Percentiles rank a stretch among this genome's conserved stretches.
Conservation (phyloP, 306 rosid genomes). For the Begonia loranthoides region DNA sequence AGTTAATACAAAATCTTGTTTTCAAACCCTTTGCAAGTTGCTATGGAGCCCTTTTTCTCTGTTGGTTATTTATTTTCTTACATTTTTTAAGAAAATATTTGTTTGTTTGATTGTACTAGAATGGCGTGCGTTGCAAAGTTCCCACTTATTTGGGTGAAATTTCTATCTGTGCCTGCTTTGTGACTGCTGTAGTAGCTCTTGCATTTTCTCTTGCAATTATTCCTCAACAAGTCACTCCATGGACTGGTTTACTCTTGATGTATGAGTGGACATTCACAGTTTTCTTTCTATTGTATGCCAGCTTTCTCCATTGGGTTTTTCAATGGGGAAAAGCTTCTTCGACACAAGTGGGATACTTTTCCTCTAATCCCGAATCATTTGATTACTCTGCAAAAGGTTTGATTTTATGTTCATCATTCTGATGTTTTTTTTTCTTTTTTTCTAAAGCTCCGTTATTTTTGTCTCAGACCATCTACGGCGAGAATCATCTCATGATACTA, state of each 20-base stretch:
- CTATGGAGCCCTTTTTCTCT: no score
- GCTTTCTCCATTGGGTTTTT: constrained; percentile 56
- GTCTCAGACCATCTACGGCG: constrained; percentile 77
- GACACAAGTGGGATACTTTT: constrained; percentile 28
- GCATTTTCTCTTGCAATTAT: constrained; percentile 55
- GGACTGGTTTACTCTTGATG: constrained; percentile 97
- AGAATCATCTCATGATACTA: constrained; percentile 37
- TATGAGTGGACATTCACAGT: constrained; percentile 89
- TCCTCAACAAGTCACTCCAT: constrained; percentile 89
- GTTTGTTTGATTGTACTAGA: constrained; percentile 7
- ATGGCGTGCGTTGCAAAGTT: constrained; percentile 49
- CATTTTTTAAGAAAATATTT: no score
- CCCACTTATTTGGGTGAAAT: constrained; percentile 74
- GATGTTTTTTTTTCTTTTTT: no score
- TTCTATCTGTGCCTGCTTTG: constrained; percentile 50
- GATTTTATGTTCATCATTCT: neutral
- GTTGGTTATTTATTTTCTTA: no score
- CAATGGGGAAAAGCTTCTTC: constrained; percentile 63
- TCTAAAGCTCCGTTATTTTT: neutral
- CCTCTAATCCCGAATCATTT: constrained; percentile 39
- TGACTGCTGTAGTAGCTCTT: constrained; percentile 48
- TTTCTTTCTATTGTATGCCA: constrained; percentile 65
- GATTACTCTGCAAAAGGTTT: constrained; percentile 70
- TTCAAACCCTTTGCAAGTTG: no score
- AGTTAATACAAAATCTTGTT: no score